Evolutionary conservation across 768 basidiomycete species (phyloP), one percentile per base, ranked within the genome.

Genomic region (Tulasnella sp.): DNA sequence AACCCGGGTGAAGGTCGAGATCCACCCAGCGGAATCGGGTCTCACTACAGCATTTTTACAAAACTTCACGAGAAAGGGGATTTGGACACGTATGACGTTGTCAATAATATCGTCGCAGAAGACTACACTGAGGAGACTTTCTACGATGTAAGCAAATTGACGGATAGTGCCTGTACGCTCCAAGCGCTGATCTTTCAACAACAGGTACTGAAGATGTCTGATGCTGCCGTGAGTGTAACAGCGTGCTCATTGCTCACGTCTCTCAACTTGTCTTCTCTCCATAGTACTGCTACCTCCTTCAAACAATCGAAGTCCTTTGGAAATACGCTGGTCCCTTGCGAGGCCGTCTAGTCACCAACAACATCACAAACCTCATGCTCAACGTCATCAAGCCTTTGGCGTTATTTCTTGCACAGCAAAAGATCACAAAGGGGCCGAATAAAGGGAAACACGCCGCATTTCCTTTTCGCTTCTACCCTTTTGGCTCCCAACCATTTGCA

Each of bases 361-460:
- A 66, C 64, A 22, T 66, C 64, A 66, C 32, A 29, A 66, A 66
- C 32, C 64, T 66, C 64, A 66, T 66, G 64, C 64, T 66, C n/a
- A 66, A 8, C 14, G 22, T 66, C 29, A 6, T 66, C 8, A 29
- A 37, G 36, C 64, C 64, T 39, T 22, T 66, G n/a, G 29, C 64
- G 6, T 8, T 34, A 8, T 66, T 66, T 34, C 64, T 66, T 34
- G 64, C 32, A 5, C 17, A 29, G 26, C 64, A 66, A 29, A 37
- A 66, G 32, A 32, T 66, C 9, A 66, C 64, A 5, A n/a, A 29
- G n/a, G 36, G 32, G 6, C 29, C 36, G 5, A 37, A 66, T 29
- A 9, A 8, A 8, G 59, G 59, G n/a, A 62, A 62, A 34, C 59
- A 62, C 59, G 64, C 64, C 5, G 64, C 29, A 12, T 8, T 29